Base-by-base conservation (phyloP, 805 yeast genomes). In the Blastobotrys muscicola region DNA sequence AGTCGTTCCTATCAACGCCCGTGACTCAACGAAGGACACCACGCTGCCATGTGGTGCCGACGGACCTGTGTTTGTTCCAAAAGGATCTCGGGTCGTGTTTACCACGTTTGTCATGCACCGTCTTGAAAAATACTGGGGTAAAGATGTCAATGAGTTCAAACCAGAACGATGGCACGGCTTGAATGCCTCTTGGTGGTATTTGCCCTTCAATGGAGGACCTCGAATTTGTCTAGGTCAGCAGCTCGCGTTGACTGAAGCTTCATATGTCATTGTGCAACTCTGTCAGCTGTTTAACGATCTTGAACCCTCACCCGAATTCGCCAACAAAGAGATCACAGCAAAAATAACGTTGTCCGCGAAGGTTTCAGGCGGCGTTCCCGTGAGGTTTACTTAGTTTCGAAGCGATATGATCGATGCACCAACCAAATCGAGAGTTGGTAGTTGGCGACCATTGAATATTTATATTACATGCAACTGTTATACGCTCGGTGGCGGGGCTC, bases 151-250 rank as follows among this genome's bases (percentile, higher is more conserved):
- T 9, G 64, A 46, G 38, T 72, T 68, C 57, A 57, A 59, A 12
- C 76, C 76, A 3, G 73, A 68, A 48, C 62, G 76, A 41, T 72
- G 76, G 76, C 47, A 47, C 12, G 58, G 57, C 43, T 47, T 52
- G 32, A 57, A 56, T 33, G 57, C 60, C 36, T 64, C 70, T 11
- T 69, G 72, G 71, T 62, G 63, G 11, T 68, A 65, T 50, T 53
- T 68, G 16, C 72, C 72, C 29, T 69, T 69, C 53, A 68, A 68
- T 47, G 75, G 74, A 36, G 75, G 75, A 10, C 74, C 74, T 13
- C 53, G 75, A 42, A 68, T 69, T 37, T 70, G 74, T 50, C 56
- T 69, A 42, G 75, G 74, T 38, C 74, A 70, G 54, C 73, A 69
- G 52, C 68, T 69, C 56, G 75, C 74, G 6, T 59, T 69, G 31